Percentiles rank a stretch among this genome's conserved stretches.
phyloP scores from a whole-genome alignment of 2,329 filamentous ascomycete genomes.

The Epichloe uncinata region DNA sequence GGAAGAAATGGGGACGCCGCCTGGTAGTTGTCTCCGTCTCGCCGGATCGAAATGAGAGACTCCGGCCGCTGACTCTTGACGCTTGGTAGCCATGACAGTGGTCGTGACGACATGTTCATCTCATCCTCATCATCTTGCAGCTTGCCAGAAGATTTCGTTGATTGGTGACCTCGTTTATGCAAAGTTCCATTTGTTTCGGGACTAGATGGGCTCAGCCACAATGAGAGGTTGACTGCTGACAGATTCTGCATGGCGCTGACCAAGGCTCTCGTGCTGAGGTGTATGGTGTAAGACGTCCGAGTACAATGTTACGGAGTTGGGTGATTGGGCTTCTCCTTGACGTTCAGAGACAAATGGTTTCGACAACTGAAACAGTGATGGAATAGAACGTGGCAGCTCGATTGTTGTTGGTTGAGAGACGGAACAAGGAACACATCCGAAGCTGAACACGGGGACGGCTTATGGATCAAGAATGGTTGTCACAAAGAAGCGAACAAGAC shows the following conservation, averaged over 20 bases:
- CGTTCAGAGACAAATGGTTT: too few species aligned
- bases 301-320: background rate
- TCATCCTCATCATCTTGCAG: background rate
- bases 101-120: background rate
- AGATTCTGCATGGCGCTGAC: background rate
- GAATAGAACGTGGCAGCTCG: background rate
- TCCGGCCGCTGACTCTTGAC: constrained; percentile 9
- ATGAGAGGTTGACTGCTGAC: background rate
- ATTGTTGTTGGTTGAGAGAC: background rate
- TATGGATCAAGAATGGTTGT: background rate
- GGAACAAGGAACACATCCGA: background rate
- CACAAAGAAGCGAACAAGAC: background rate
- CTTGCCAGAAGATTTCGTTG: background rate
- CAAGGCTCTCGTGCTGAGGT: background rate
- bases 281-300: background rate
- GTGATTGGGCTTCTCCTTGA: too few species aligned
- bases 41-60: too few species aligned
- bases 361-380: background rate
- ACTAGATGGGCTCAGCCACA: background rate
- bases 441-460: background rate
- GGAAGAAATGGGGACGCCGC: too few species aligned
- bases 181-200: background rate
- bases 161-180: background rate
- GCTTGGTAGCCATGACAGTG: constrained; percentile 11
- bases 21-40: too few species aligned